phyloP scores from a whole-genome alignment of 148 eudicot species.

The Nepenthes gracilis region DNA sequence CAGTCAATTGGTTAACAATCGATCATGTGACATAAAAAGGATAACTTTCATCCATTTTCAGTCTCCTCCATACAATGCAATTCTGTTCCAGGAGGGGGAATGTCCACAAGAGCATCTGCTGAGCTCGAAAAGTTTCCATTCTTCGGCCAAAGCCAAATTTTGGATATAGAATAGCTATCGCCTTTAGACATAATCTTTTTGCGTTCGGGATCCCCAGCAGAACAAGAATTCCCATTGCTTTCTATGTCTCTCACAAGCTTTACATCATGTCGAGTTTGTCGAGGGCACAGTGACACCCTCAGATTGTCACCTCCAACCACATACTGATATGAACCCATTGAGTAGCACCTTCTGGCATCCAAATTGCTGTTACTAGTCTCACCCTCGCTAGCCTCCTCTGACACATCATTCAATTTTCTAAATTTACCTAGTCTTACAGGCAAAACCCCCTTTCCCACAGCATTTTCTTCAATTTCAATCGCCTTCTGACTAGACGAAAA shows the following conservation, averaged over 20 bases:
- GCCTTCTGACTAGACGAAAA: neutral
- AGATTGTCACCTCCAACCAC: constrained; percentile 17
- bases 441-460: constrained; percentile 6
- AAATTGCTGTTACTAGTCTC: constrained; percentile 16
- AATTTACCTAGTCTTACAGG: constrained; percentile 31
- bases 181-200: constrained; percentile 16
- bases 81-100: constrained; percentile 7
- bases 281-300: constrained; percentile 13
- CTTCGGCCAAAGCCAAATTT: constrained; percentile 33
- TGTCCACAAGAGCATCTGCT: constrained; percentile 5
- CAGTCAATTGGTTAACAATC: no score
- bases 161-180: constrained; percentile 33
- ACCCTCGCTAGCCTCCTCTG: constrained; percentile 1
- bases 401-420: constrained; percentile 11
- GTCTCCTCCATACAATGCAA: constrained; percentile 8
- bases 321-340: constrained; percentile 31
- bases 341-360: constrained; percentile 31
- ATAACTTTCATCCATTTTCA: constrained; percentile 5
- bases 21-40: no score
- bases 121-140: constrained; percentile 19
- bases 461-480: constrained; percentile 1
- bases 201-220: constrained; percentile 1
- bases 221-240: neutral
- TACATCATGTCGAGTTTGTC: neutral
- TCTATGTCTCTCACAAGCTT: constrained; percentile 6